Evolutionary conservation across 2,329 filamentous ascomycete species (phyloP).

Genomic region (Aureobasidium namibiae): DNA sequence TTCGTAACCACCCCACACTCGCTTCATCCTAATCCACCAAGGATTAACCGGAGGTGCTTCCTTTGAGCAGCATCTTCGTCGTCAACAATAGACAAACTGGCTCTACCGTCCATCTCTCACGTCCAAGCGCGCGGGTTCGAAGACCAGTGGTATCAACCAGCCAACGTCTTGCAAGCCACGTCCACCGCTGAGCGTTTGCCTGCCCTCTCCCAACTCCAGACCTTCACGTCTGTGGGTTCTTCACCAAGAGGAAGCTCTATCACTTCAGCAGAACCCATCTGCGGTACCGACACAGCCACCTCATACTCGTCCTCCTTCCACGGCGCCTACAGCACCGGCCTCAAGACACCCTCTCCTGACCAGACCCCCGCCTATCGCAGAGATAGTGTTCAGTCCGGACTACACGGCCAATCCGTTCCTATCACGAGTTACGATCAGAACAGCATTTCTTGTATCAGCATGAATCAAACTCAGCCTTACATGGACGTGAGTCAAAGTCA

Average conservation of each 20-base stretch:
- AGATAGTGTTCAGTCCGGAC: constrained; percentile 16
- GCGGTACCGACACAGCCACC: constrained; percentile 30
- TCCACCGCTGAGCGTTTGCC: constrained; percentile 63
- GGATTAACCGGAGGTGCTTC: constrained; percentile 13
- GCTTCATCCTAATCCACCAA: constrained; percentile 2
- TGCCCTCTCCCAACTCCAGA: constrained; percentile 59
- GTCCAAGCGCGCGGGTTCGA: constrained; percentile 70
- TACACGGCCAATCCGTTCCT: constrained; percentile 12
- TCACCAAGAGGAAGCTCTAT: constrained; percentile 72
- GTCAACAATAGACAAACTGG: constrained; percentile 68
- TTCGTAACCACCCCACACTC: constrained; percentile 11
- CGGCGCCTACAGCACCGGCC: constrained; percentile 42
- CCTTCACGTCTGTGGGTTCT: constrained; percentile 61
- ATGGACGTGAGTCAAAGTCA: constrained; percentile 52
- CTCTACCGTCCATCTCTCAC: constrained; percentile 80
- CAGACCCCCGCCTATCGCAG: constrained; percentile 39
- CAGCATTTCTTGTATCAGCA: constrained; percentile 42
- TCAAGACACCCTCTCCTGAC: constrained; percentile 71
- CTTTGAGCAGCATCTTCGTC: constrained; percentile 13
- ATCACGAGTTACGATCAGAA: constrained; percentile 16
- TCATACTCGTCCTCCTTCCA: constrained; percentile 43
- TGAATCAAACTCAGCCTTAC: constrained; percentile 77
- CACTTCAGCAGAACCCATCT: constrained; percentile 40
- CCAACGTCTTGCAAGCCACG: constrained; percentile 41
- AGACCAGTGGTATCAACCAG: constrained; percentile 54